Percentiles rank a stretch among this genome's conserved stretches.
phyloP scores from a whole-genome alignment of 2,329 filamentous ascomycete species.

The Fusarium avenaceum region DNA sequence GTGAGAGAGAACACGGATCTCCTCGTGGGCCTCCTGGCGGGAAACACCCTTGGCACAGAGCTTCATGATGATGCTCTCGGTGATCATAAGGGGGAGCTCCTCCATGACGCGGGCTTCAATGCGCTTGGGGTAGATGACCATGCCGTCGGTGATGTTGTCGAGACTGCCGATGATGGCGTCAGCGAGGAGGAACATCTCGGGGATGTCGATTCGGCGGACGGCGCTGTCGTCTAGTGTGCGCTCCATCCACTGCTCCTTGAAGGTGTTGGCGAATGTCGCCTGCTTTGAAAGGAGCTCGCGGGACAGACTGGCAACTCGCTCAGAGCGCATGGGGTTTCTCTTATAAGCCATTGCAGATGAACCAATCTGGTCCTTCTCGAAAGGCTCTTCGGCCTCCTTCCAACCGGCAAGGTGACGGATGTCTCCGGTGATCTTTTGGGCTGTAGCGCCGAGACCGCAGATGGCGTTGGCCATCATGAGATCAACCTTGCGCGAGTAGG shows the following conservation, averaged over 20 bases:
- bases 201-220: slow-evolving; percentile 34
- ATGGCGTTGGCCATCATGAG: slow-evolving; percentile 79
- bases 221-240: slow-evolving; percentile 25
- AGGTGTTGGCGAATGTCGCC: slow-evolving; percentile 22
- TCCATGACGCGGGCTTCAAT: slow-evolving; percentile 21
- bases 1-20: slow-evolving; percentile 41
- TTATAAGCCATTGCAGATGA: slow-evolving; percentile 33
- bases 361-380: slow-evolving; percentile 7
- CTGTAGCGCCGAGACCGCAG: slow-evolving; percentile 82
- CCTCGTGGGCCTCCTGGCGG: slow-evolving; percentile 42
- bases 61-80: slow-evolving; percentile 43
- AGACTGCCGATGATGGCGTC: slow-evolving; percentile 32
- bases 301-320: slow-evolving; percentile 26
- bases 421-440: slow-evolving; percentile 74
- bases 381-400: slow-evolving; percentile 81
- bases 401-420: slow-evolving; percentile 79
- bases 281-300: slow-evolving; percentile 25
- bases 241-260: slow-evolving; percentile 32
- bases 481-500: slow-evolving; percentile 80
- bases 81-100: slow-evolving; percentile 38
- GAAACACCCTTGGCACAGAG: slow-evolving; percentile 31
- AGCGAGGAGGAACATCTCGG: slow-evolving; percentile 37
- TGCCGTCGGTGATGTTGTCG: slow-evolving; percentile 40
- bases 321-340: slow-evolving; percentile 32
- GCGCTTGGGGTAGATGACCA: slow-evolving; percentile 40